A percentile compares a stretch with the other conserved stretches of the same genome.
phyloP scores from a whole-genome alignment of 2,329 filamentous ascomycete species.

The Orbilia brochopaga region DNA sequence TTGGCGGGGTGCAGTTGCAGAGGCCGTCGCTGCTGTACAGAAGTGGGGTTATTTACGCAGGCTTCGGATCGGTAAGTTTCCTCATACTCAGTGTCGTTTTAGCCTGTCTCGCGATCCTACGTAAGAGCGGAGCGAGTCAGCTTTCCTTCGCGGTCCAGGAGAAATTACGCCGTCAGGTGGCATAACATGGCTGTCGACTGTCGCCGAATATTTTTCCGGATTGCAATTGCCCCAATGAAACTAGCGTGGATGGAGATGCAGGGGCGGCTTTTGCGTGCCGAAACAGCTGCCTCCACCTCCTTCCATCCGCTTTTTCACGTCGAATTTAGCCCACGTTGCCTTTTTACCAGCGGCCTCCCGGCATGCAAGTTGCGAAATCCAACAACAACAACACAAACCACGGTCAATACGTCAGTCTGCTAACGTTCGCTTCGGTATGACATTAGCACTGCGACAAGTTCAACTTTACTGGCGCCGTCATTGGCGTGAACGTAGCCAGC shows the following conservation, averaged over 20 bases:
- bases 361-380: neutral
- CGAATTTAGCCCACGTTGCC: no score
- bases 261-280: slow-evolving; percentile 6
- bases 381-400: slow-evolving; percentile 12
- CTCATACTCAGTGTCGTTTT: neutral
- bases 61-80: slow-evolving; percentile 60
- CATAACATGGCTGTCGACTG: neutral
- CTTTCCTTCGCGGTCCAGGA: neutral
- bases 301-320: no score
- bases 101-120: neutral
- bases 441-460: slow-evolving; percentile 64
- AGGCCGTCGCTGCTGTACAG: slow-evolving; percentile 62
- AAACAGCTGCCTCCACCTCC: neutral
- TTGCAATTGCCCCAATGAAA: neutral
- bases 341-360: neutral
- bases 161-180: slow-evolving; percentile 5
- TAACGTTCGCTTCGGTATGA: neutral
- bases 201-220: slow-evolving; percentile 4
- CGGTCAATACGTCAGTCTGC: neutral
- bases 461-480: slow-evolving; percentile 60
- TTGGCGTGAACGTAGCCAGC: slow-evolving; percentile 62
- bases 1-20: slow-evolving; percentile 64
- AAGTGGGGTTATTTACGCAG: slow-evolving; percentile 62
- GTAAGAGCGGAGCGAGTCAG: no score
- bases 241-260: slow-evolving; percentile 19